Percentiles rank a stretch among this genome's conserved stretches.
These are phyloP conservation scores for Pulveroboletus sp. DNA, from an alignment of 768 basidiomycete species.

Conservation along the genomic window DNA sequence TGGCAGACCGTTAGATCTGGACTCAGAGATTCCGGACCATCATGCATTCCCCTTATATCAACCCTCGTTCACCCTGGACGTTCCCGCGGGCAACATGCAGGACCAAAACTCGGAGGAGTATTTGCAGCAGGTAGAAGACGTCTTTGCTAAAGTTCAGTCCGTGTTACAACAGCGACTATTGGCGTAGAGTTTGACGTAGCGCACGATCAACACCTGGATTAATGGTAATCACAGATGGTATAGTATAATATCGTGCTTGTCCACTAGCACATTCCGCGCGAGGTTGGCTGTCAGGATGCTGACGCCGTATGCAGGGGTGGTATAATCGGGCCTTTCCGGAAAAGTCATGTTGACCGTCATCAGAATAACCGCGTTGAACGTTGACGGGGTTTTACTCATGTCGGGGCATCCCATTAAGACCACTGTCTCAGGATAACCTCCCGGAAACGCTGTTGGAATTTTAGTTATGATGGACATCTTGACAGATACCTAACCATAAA, in stretches of 20 bases:
- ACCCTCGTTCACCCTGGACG: slow-evolving; percentile 79
- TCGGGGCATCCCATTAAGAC: too few relatives aligned
- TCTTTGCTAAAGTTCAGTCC: slow-evolving; percentile 36
- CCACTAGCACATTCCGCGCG: too few relatives aligned
- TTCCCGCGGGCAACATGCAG: slow-evolving; percentile 65
- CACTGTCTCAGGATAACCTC: too few relatives aligned
- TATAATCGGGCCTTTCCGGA: slow-evolving; percentile 50
- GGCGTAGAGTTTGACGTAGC: background rate
- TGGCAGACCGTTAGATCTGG: slow-evolving; percentile 49
- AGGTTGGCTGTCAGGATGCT: slow-evolving; percentile 28
- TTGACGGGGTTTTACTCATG: slow-evolving; percentile 51
- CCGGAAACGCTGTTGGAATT: too few relatives aligned
- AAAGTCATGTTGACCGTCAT: slow-evolving; percentile 41
- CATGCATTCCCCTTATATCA: slow-evolving; percentile 65
- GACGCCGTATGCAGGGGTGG: slow-evolving; percentile 45
- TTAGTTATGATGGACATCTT: too few relatives aligned
- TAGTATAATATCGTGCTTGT: too few relatives aligned
- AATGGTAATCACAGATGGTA: too few relatives aligned
- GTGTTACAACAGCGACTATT: slow-evolving; percentile 19
- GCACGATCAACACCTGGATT: background rate
- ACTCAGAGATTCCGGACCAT: slow-evolving; percentile 75
- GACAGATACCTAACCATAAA: too few relatives aligned
- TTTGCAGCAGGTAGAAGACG: slow-evolving; percentile 40
- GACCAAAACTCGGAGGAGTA: slow-evolving; percentile 70
- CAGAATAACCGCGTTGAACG: slow-evolving; percentile 45